A percentile compares a stretch with the other conserved stretches of the same genome.
phyloP scores from a whole-genome alignment of 1,284 basidiomycete species.

The Leccinum pachyderme region DNA sequence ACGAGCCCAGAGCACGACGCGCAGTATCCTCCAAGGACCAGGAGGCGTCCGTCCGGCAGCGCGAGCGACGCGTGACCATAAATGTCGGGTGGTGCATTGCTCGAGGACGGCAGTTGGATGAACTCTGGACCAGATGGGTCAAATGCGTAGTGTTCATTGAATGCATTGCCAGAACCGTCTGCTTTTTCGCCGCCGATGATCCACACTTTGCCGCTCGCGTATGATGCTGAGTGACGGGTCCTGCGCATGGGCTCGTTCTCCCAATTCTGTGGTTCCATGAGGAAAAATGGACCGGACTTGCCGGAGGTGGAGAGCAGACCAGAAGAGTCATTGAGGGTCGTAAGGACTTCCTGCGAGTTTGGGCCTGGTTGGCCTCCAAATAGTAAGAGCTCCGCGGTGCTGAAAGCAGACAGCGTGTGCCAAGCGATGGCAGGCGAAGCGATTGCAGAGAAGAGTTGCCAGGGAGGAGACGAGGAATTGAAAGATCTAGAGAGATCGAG shows the following conservation, averaged over 20 bases:
- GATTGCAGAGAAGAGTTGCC: conserved; percentile 53
- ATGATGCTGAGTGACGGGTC: conserved; percentile 66
- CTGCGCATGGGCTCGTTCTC: conserved; percentile 67
- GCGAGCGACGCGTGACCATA: conserved; percentile 71
- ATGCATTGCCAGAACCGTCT: conserved; percentile 68
- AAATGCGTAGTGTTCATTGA: conserved; percentile 67
- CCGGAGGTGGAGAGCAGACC: conserved; percentile 49
- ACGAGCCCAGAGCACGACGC: conserved; percentile 47
- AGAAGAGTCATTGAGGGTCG: conserved; percentile 61
- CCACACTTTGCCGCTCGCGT: conserved; percentile 43
- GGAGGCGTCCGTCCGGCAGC: conserved; percentile 61
- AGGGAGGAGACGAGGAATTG: conserved; percentile 58
- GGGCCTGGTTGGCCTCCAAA: conserved; percentile 77
- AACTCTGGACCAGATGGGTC: conserved; percentile 53
- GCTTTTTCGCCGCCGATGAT: conserved; percentile 74
- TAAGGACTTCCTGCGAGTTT: conserved; percentile 50
- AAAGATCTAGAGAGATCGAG: conserved; percentile 67
- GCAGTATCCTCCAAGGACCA: conserved; percentile 77
- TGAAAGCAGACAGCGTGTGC: conserved; percentile 73
- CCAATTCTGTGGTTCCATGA: conserved; percentile 52
- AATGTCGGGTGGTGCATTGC: conserved; percentile 60
- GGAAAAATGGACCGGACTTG: conserved; percentile 43
- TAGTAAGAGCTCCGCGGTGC: conserved; percentile 50
- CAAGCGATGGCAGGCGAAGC: conserved; percentile 68
- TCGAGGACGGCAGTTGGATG: conserved; percentile 47